Evolutionary conservation across 371 early-diverging fungal genomes (phyloP), one percentile per base, ranked within the genome.

Genomic region (Mucor saturninus): DNA sequence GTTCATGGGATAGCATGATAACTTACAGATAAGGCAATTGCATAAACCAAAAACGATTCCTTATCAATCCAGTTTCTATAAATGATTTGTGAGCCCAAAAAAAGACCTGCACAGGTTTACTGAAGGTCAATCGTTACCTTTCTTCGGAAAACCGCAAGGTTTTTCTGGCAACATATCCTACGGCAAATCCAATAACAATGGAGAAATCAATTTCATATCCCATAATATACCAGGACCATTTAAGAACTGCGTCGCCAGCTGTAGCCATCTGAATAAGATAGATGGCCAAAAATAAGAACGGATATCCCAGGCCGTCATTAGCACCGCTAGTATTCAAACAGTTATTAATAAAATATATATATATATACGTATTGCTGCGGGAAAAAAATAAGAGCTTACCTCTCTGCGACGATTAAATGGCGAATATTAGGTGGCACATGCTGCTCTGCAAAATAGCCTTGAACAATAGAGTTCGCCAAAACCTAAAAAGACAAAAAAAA

Each of bases 391-490:
- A 8, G 6, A 46, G n/a, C 38, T 53, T 71, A 80, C 79, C 81
- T 86, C 71, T 99, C 99, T 11, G 92, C 92, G 0, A 92, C 84
- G 15, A 99, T 74, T 7, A 98, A 73, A 57, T 93, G 72, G 30
- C 98, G 90, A 11, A 98, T 80, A 46, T 90, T 71, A 9, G 73
- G 62, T 0, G 97, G 94, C 9, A 99, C 92, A 57, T 95, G 85
- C 57, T 86, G 86, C 65, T 95, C 95, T 1, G 99, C 97, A 84
- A 96, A 98, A 52, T 88, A 83, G 13, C 99, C 98, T 68, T 94
- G 94, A 8, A 98, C 89, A 21, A 98, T 91, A 2, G 93, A 90
- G 79, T 93, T 95, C 58, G 97, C 93, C 54, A 99, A 72, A 6
- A 98, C 77, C 83, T 83, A 58, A 10, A n/a, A n/a, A n/a, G n/a